A percentile compares a stretch with the other conserved stretches of the same genome.
Conservation (phyloP, 2,329 filamentous ascomycete species). For the Aureobasidium vineae region DNA sequence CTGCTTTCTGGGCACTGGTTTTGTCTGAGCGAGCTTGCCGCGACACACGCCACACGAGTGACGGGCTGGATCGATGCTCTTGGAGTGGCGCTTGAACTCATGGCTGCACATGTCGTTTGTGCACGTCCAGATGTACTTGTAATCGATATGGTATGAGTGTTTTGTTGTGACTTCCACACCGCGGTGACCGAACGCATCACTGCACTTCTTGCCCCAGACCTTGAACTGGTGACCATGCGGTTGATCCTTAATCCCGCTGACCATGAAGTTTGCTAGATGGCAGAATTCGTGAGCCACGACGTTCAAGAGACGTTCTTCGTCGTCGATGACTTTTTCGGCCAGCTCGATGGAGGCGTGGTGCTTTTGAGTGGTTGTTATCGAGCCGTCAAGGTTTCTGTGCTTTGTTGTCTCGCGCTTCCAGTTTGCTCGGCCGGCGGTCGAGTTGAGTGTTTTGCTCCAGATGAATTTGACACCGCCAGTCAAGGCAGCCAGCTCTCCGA, state of each 20-base stretch:
- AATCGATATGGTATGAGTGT: slow-evolving; percentile 85
- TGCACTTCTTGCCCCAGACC: slow-evolving; percentile 62
- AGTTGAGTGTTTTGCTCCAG: slow-evolving; percentile 77
- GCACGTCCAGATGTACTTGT: slow-evolving; percentile 88
- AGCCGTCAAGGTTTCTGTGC: slow-evolving; percentile 30
- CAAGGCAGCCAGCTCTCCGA: slow-evolving; percentile 57
- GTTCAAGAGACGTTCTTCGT: slow-evolving; percentile 74
- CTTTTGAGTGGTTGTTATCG: slow-evolving; percentile 34
- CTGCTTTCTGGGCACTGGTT: slow-evolving; percentile 63
- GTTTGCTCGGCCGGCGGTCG: slow-evolving; percentile 65
- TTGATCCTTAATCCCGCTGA: slow-evolving; percentile 69
- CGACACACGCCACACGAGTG: slow-evolving; percentile 79
- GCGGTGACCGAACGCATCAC: slow-evolving; percentile 57
- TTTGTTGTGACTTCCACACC: slow-evolving; percentile 81
- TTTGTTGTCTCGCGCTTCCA: slow-evolving; percentile 49
- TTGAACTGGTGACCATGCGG: slow-evolving; percentile 88
- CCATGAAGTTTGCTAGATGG: slow-evolving; percentile 88
- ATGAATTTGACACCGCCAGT: slow-evolving; percentile 70
- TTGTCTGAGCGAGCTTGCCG: slow-evolving; percentile 67
- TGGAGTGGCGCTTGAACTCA: slow-evolving; percentile 80
- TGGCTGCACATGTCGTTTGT: slow-evolving; percentile 55
- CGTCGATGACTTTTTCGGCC: slow-evolving; percentile 81
- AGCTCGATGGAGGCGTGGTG: slow-evolving; percentile 76
- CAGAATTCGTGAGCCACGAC: slow-evolving; percentile 97
- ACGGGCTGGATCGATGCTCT: slow-evolving; percentile 70